Base-by-base conservation (phyloP, 805 yeast species). In the Lipomyces sp. region DNA sequence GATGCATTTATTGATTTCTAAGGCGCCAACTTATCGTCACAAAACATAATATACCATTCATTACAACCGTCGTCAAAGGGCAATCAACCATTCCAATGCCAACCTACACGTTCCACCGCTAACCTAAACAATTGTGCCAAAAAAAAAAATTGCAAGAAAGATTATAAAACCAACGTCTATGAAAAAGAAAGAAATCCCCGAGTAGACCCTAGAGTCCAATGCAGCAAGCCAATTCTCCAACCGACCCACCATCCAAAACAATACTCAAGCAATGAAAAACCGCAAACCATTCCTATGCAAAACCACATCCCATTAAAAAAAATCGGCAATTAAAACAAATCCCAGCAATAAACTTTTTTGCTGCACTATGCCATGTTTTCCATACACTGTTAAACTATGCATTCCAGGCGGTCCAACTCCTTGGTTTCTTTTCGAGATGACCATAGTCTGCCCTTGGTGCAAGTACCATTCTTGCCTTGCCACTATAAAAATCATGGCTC, bases 391-490 rank as follows among this genome's bases (percentile, higher is more conserved):
- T 11, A 4, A 3, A 50, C n/a, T 59, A 33, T 48, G 39, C 57
- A n/a, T 8, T 33, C 37, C 63, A 37, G 10, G 39, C 4, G 5
- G 51, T 57, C 50, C 34, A 39, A 32, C 30, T 35, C 60, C 50
- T 15, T 18, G 15, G 18, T 30, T 32, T 45, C 18, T 64, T 64
- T 57, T 42, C 58, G 57, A 68, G 55, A 62, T 66, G 68, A n/a
- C 53, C 65, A 51, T 68, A 68, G 35, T 68, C 71, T 3, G 63
- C 29, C 29, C 78, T 71, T 10, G 77, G 78, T 35, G 73, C 74
- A 48, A 75, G 65, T 45, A 75, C 62, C 78, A 75, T 75, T 39
- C 71, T 71, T 13, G 77, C 78, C 50, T 75, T 73, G 24, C 78
- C 78, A 30, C 62, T 53, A 54, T 64, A 71, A 60, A 75, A 76